Evolutionary conservation across 2,329 filamentous ascomycete genomes (phyloP).

Genomic region (Xylariaceae sp.): DNA sequence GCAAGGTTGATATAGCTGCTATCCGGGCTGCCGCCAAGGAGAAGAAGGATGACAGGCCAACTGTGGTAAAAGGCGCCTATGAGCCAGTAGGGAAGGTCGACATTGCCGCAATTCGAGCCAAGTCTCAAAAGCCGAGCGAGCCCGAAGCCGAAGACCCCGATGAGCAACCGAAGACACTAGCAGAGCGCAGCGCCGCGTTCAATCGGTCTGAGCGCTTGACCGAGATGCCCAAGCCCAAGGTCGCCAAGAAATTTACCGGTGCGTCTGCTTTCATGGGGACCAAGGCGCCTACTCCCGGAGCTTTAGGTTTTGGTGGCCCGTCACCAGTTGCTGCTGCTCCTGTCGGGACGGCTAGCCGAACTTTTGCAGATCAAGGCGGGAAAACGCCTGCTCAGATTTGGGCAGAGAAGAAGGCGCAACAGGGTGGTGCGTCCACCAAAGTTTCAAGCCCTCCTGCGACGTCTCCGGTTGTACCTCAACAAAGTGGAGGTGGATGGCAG

Average conservation of each 20-base stretch:
- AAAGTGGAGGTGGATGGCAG: slow-evolving; percentile 78
- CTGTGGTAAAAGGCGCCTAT: slow-evolving; percentile 88
- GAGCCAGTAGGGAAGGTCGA: slow-evolving; percentile 96
- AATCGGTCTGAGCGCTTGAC: slow-evolving; percentile 80
- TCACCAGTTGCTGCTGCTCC: slow-evolving; percentile 64
- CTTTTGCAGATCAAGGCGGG: slow-evolving; percentile 91
- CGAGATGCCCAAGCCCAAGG: slow-evolving; percentile 90
- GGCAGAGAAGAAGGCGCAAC: slow-evolving; percentile 94
- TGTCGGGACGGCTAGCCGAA: slow-evolving; percentile 83
- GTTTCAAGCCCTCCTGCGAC: slow-evolving; percentile 50
- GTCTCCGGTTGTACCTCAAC: slow-evolving; percentile 68
- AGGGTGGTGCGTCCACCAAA: slow-evolving; percentile 62
- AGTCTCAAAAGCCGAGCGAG: slow-evolving; percentile 69
- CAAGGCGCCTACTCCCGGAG: slow-evolving; percentile 81
- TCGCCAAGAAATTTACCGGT: slow-evolving; percentile 84
- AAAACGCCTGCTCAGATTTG: slow-evolving; percentile 97
- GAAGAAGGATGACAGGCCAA: slow-evolving; percentile 77
- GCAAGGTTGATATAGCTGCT: slow-evolving; percentile 96
- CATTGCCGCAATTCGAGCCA: slow-evolving; percentile 89
- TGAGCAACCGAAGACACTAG: slow-evolving; percentile 63
- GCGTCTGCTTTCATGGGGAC: slow-evolving; percentile 80
- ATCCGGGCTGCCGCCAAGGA: slow-evolving; percentile 77
- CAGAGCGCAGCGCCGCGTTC: slow-evolving; percentile 81
- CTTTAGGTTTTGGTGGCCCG: slow-evolving; percentile 67
- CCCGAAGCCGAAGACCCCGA: slow-evolving; percentile 49